Percentiles rank a stretch among this genome's conserved stretches.
These are phyloP conservation scores for Aspergillus tanneri DNA, from an alignment of 2,329 filamentous ascomycete genomes.

Conservation along the genomic window DNA sequence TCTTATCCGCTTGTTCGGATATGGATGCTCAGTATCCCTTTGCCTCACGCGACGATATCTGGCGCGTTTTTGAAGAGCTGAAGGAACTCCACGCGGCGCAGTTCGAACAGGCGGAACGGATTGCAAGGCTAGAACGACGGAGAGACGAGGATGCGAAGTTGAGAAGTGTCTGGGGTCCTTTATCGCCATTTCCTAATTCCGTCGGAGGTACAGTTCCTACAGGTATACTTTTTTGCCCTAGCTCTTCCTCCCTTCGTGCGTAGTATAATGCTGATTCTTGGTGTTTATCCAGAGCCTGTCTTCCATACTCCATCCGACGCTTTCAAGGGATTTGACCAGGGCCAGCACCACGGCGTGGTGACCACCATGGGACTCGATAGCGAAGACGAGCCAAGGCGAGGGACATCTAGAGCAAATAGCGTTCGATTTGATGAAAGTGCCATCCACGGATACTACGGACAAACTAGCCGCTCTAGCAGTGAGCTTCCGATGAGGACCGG, in stretches of 20 bases:
- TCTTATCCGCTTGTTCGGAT: conserved; percentile 13
- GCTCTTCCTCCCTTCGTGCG: too few relatives aligned
- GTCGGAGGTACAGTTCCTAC: conserved; percentile 81
- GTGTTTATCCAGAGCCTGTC: conserved; percentile 62
- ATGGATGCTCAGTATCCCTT: conserved; percentile 67
- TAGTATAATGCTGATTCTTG: too few relatives aligned
- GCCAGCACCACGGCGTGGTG: conserved; percentile 76
- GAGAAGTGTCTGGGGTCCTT: conserved; percentile 84
- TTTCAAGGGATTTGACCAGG: conserved; percentile 83
- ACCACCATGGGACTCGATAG: conserved; percentile 80
- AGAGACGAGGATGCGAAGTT: conserved; percentile 63
- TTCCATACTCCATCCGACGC: conserved; percentile 78
- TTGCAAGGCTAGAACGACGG: conserved; percentile 60
- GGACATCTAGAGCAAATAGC: conserved; percentile 89
- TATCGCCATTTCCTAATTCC: conserved; percentile 84
- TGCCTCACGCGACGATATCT: conserved; percentile 64
- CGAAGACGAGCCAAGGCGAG: conserved; percentile 81
- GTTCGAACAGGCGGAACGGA: conserved; percentile 60
- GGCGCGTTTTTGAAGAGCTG: conserved; percentile 63
- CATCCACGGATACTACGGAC: conserved; percentile 84
- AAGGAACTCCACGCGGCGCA: conserved; percentile 61
- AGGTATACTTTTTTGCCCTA: conserved; percentile 59
- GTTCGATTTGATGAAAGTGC: conserved; percentile 97
- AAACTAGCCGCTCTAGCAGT: conserved; percentile 75
- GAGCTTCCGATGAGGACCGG: conserved; percentile 78